Percentiles rank a stretch among this genome's conserved stretches.
Conservation (phyloP, 306 rosid species). For the Lupinus albus region DNA sequence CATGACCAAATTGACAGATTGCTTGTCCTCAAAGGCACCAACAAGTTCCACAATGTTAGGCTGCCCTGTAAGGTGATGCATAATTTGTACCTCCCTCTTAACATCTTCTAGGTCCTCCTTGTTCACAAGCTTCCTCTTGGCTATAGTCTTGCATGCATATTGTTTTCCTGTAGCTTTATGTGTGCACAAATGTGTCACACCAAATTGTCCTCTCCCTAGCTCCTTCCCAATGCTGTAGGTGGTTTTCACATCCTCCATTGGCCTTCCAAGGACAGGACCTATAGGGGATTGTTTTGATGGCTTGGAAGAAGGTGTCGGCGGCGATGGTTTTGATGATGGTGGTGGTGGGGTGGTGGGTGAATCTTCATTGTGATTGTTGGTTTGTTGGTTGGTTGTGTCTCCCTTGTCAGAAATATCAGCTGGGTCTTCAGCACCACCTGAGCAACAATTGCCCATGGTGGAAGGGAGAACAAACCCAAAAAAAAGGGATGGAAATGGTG, state of each 20-base stretch:
- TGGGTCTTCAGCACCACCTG: conserved; percentile 59
- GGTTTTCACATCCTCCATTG: conserved; percentile 76
- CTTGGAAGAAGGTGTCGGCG: conserved; percentile 45
- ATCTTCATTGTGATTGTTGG: background rate
- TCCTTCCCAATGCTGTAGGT: conserved; percentile 77
- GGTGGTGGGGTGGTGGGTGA: conserved; percentile 35
- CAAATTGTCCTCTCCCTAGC: conserved; percentile 93
- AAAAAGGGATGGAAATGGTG: conserved; percentile 24
- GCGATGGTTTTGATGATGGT: conserved; percentile 41
- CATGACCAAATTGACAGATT: conserved; percentile 88
- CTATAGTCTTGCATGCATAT: conserved; percentile 91
- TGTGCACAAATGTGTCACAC: conserved; percentile 83
- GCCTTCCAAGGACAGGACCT: conserved; percentile 78
- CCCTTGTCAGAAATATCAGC: conserved; percentile 31
- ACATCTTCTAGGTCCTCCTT: conserved; percentile 92
- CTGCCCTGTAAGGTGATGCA: conserved; percentile 91
- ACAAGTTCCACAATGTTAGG: conserved; percentile 83
- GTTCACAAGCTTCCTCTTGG: conserved; percentile 80
- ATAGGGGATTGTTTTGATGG: conserved; percentile 42
- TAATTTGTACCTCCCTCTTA: conserved; percentile 89
- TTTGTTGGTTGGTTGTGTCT: conserved; percentile 33
- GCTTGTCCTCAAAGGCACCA: conserved; percentile 91
- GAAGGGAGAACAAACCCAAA: conserved; percentile 25
- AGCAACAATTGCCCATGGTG: conserved; percentile 97
- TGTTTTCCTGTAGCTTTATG: conserved; percentile 72